Base-by-base conservation (phyloP, 2,329 filamentous ascomycete genomes). In the Aspergillus bombycis region DNA sequence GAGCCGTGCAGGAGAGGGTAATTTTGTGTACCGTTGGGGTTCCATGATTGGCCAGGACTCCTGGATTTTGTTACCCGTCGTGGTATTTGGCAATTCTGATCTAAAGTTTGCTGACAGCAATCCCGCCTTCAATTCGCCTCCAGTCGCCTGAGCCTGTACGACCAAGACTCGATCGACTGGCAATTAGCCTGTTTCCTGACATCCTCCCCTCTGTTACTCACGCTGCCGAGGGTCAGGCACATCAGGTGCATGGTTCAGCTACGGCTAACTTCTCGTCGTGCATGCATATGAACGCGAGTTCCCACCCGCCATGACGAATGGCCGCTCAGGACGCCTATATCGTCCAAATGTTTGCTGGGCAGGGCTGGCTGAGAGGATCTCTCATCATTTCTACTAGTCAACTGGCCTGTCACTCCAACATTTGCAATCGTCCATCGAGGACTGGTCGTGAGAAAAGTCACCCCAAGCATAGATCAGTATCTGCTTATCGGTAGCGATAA, bases 21-120 rank as follows among this genome's bases (percentile, higher is more conserved):
- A 55, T 55, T 28, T 36, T 38, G 52, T 38, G 52, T 55, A 36
- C 52, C 34, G 52, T 55, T 55, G 52, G 52, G 52, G 52, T 19
- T 16, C 12, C 16, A 23, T 55, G 32, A 55, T 55, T 55, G 52
- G 52, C 21, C 30, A 55, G 32, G 52, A 28, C 52, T 55, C 32
- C 52, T 55, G 52, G 32, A 26, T 36, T 38, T 12, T 10, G 19
- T 26, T 52, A 16, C 16, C 48, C 48, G 8, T 7, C 19, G 28
- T n/a, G 16, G 48, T 52, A 36, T 26, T 38, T 32, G 52, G 21
- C 1, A 23, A 36, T 21, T 23, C 52, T 28, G 19, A 32, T 34
- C 34, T 53, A 12, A 32, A 21, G 50, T 53, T 53, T 32, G 30
- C 50, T 53, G 50, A 34, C 30, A 34, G 50, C 28, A 21, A 21